Base-by-base conservation (phyloP, 345 rosid species). In the Camelina neglecta region DNA sequence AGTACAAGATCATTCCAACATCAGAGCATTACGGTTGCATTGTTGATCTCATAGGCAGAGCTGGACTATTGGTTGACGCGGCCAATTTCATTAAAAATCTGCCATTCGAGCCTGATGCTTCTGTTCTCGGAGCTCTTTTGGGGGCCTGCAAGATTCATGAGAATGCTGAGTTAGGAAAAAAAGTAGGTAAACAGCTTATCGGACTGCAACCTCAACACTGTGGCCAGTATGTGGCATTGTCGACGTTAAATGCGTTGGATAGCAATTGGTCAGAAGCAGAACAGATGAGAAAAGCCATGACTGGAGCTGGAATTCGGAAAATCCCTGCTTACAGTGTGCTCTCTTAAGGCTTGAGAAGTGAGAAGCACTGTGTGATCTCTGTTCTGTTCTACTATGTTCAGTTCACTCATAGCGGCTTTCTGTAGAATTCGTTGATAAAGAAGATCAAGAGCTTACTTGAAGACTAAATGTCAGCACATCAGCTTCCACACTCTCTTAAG, bases 31-130 rank as follows among this genome's bases (percentile, higher is more conserved):
- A 88, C 45, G 90, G 93, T 16, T 92, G 96, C 69, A 72, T 86
- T 67, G 91, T 92, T 82, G 92, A 90, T 87, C 88, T 92, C 53
- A 61, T 92, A 26, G 97, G 89, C 39, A 88, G 87, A 80, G 93
- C 90, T 8, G 93, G 97, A 35, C 59, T 85, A 24, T 44, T 92
- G 71, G 75, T 47, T 65, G 92, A 87, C 54, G 92, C 93, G 2
- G 66, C 35, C 9, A 86, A 87, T 39, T 69, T 88, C n/a, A 36
- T 83, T 2, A 81, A 48, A 47, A 85, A 75, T 11, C 78, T 92
- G 87, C 91, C 91, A 20, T 85, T 84, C 5, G 71, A 84, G 82
- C 86, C 93, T 0, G 93, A 92, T 80, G 84, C 84, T 55, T 85
- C 88, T 1, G 86, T 90, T 39, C 70, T 86, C 39, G 93, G 96